Base-by-base conservation (phyloP, 225 moss, liverwort and hornwort genomes). In the Bryoerythrophyllum caledonicum region DNA sequence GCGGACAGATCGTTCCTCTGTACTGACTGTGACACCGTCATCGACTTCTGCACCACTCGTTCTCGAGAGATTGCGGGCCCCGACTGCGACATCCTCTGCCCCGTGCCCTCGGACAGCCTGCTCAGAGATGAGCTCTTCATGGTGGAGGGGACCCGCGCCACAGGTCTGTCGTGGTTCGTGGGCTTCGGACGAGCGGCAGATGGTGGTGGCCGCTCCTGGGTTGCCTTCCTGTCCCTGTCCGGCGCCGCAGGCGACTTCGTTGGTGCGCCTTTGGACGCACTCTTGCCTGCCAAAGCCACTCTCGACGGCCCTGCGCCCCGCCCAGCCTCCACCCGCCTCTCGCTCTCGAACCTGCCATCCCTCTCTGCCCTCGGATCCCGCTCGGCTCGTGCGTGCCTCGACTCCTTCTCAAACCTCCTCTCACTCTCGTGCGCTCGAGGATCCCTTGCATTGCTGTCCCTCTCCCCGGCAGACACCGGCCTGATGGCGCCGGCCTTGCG, bases 81-180 rank as follows among this genome's bases (percentile, higher is more conserved):
- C 16, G 77, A 71, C 49, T 71, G 70, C 10, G 82, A 63, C 35
- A 82, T 53, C 75, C 73, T 85, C 63, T 78, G 80, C 3, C 71
- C 35, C 26, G 78, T 69, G 23, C 64, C 34, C 72, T 85, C 84
- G 9, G 69, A 65, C 26, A 82, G 56, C 66, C 78, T 68, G 19
- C 7, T 62, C 53, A 30, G 10, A 20, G 77, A 83, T 48, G 68
- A 65, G 35, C 70, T 73, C 76, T 77, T 87, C 79, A 44, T 28
- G 37, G 49, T 35, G 30, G 73, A 64, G 9, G 78, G 58, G 30
- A 80, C 82, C 53, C 79, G 59, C 54, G 70, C 65, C 23, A 48
- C 46, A 59, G 56, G 46, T 88, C 88, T 88, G 72, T 88, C 85
- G 21, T 85, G 85, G 65, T 80, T 88, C 28, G 75, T 85, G 44